phyloP scores from a whole-genome alignment of 805 yeast species.

The Wickerhamomyces strasburgensis region DNA sequence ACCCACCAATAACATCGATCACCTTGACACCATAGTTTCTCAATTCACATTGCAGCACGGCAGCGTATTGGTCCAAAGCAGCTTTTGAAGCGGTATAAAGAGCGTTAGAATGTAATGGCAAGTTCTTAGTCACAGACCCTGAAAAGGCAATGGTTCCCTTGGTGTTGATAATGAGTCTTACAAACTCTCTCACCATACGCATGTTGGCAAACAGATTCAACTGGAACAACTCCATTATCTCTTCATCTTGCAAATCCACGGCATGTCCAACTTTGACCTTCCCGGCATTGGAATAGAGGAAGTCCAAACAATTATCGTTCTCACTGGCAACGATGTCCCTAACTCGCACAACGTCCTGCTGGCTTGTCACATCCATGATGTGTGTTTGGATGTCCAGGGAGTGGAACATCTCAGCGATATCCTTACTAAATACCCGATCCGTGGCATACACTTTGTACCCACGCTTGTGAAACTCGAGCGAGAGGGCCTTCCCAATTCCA shows the following conservation, averaged over 20 bases:
- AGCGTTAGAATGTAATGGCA: conserved; percentile 35
- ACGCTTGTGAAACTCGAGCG: conserved; percentile 39
- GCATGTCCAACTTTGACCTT: conserved; percentile 26
- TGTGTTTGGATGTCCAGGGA: conserved; percentile 2
- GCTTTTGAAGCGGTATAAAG: conserved; percentile 38
- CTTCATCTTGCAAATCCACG: conserved; percentile 29
- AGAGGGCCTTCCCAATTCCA: conserved; percentile 51
- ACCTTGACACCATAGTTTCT: conserved; percentile 38
- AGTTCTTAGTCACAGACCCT: conserved; percentile 32
- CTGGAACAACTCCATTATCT: conserved; percentile 22
- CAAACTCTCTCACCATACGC: conserved; percentile 33
- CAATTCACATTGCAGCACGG: conserved; percentile 33
- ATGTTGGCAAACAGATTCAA: conserved; percentile 38
- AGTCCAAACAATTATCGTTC: conserved; percentile 30
- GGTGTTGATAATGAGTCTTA: conserved; percentile 30
- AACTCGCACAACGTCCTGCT: conserved; percentile 25
- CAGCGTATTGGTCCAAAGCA: conserved; percentile 38
- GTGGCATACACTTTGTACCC: conserved; percentile 37
- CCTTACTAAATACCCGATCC: conserved; percentile 28
- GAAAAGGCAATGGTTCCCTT: conserved; percentile 38
- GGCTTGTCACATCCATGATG: conserved; percentile 31
- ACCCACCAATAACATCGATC: conserved; percentile 38
- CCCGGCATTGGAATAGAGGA: conserved; percentile 42
- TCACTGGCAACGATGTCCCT: conserved; percentile 21
- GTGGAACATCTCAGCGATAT: conserved; percentile 22